Base-by-base conservation (phyloP, 129 eudicot genomes). In the Escallonia rubra region DNA sequence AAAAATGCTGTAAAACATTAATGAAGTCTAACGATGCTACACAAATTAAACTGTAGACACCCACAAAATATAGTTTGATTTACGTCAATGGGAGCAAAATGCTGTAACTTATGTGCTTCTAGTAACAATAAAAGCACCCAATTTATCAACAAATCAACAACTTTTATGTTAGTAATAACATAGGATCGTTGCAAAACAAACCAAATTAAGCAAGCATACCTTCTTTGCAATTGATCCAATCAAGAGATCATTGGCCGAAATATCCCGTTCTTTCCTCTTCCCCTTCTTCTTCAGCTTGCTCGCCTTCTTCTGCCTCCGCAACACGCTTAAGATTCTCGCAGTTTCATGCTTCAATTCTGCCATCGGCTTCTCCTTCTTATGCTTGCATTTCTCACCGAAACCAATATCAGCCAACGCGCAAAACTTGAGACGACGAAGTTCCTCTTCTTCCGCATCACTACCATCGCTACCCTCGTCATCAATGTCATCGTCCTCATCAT, bases 341-440 rank as follows among this genome's bases (percentile, higher is more conserved):
- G 71, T 67, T 45, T 41, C 51, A n/a, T 53, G 63, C 47, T 23
- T 56, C 12, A 11, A 10, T 67, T 67, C 60, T 44, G 45, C 43
- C 5, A 57, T 64, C 71, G 23, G 65, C 62, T 59, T 71, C 73
- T 64, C 65, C 59, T 43, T 41, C 40, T 57, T 57, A 63, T 55
- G 56, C 65, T 64, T 71, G 42, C 62, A 42, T 57, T 64, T 76
- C 1, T 67, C 61, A 70, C 16, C n/a, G 3, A 41, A 52, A 44
- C 48, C 23, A 9, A 14, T 42, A 16, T 46, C 14, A 43, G 41
- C 40, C 51, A 63, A 38, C 39, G 66, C 60, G 1, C 56, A 65
- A 9, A 57, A 41, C 34, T 66, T 59, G 1, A 42, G 63, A 66
- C 41, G 23, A 10, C 50, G 23, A 69, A 43, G 2, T 7, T 53